These are phyloP conservation scores for Beauveria varroae DNA, from an alignment of 2,329 filamentous ascomycete species.

Conservation along the genomic window DNA sequence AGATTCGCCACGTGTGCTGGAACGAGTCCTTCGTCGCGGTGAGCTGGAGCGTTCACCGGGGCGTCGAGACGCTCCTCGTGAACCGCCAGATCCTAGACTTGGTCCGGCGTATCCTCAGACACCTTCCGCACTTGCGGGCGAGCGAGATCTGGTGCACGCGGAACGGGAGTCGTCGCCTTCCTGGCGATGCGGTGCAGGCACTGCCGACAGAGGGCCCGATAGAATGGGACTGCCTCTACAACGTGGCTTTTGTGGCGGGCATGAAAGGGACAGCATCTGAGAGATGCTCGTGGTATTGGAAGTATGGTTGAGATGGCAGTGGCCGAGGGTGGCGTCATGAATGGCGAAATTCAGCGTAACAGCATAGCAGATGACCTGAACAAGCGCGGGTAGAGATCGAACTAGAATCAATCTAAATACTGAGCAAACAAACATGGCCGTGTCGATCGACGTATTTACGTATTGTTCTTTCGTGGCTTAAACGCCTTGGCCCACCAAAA, in stretches of 20 bases:
- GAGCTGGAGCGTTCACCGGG: not conserved
- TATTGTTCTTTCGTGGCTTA: constrained; percentile 4
- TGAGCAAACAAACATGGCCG: not conserved
- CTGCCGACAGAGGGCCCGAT: not conserved
- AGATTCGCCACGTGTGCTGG: not conserved
- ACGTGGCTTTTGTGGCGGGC: not conserved
- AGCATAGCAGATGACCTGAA: not conserved
- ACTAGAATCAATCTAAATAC: not conserved
- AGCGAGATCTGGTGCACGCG: not conserved
- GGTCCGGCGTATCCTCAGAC: not conserved
- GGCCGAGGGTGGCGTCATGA: too few species aligned
- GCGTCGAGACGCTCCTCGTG: not conserved
- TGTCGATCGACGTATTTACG: too few species aligned
- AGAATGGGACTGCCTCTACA: not conserved
- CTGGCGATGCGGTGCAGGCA: not conserved
- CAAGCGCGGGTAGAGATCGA: too few species aligned
- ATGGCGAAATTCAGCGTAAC: too few species aligned
- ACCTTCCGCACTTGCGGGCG: not conserved
- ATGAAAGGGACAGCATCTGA: not conserved
- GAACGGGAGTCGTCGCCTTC: not conserved
- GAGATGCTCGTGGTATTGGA: not conserved
- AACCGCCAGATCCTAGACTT: not conserved
- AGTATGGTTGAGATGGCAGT: too few species aligned
- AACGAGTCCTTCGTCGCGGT: not conserved
- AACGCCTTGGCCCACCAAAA: constrained; percentile 7